phyloP scores from a whole-genome alignment of 495 filamentous ascomycete genomes.

The Halenospora varia region DNA sequence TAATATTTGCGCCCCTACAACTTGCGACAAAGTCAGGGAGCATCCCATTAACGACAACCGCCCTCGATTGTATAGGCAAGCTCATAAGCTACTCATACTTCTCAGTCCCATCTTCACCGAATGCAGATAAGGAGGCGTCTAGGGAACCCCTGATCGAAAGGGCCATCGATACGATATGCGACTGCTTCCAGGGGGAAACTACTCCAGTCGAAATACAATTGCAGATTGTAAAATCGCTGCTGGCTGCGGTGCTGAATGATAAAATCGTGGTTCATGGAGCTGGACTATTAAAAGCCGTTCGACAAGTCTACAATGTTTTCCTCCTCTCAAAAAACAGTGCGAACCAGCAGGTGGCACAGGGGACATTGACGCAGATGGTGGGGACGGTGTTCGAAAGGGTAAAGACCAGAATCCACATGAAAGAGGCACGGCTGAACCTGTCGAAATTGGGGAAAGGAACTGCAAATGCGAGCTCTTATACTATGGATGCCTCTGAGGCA shows the following conservation, averaged over 20 bases:
- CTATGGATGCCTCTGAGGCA: conserved; percentile 33
- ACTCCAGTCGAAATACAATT: conserved; percentile 87
- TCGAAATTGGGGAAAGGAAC: conserved; percentile 41
- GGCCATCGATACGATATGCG: conserved; percentile 98
- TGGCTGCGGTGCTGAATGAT: conserved; percentile 95
- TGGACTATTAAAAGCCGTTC: conserved; percentile 94
- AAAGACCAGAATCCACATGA: conserved; percentile 79
- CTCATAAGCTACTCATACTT: conserved; percentile 98
- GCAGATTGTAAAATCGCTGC: conserved; percentile 94
- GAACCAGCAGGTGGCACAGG: conserved; percentile 95
- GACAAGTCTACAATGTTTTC: conserved; percentile 98
- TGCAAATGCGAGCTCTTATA: conserved; percentile 21
- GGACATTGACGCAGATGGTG: conserved; percentile 97
- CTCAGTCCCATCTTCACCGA: conserved; percentile 59
- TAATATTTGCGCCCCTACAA: conserved; percentile 86
- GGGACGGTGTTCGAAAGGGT: conserved; percentile 96
- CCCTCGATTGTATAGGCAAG: conserved; percentile 97
- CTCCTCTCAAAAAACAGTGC: conserved; percentile 83
- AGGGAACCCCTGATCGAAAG: conserved; percentile 79
- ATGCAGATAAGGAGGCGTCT: conserved; percentile 45
- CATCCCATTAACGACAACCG: conserved; percentile 78
- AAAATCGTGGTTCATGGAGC: conserved; percentile 98
- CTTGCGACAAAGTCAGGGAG: conserved; percentile 82
- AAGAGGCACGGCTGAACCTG: conserved; percentile 61
- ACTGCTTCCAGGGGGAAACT: conserved; percentile 95